Base-by-base conservation (phyloP, 768 basidiomycete genomes). In the Rickenella mellea region DNA sequence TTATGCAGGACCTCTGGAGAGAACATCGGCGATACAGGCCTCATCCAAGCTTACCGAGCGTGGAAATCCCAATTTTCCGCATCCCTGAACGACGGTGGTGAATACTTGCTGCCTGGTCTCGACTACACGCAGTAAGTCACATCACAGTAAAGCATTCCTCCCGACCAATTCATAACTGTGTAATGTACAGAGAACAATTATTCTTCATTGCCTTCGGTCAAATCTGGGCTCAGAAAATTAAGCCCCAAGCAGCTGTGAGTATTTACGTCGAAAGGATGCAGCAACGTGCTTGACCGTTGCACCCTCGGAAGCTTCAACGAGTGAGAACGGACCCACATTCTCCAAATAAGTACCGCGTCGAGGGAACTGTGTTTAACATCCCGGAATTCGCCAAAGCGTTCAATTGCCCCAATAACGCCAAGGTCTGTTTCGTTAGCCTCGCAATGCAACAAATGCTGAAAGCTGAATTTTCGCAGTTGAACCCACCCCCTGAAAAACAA, bases 141-240 rank as follows among this genome's bases (percentile, higher is more conserved):
- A 14, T 14, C 24, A 26, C 19, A 40, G 17, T n/a, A 5, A 9
- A 6, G 39, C 6, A 24, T 17, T 12, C 11, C 39, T 30, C 14
- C 39, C 9, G n/a, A 30, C n/a, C 22, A 8, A 22, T 14, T 39
- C 21, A 30, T 46, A 28, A n/a, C 44, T n/a, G 20, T 25, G 11
- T 20, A 3, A 12, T 39, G 25, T 26, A 21, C 53, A 86, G 84
- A 45, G 93, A 96, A 29, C 93, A 97, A 66, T 63, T 97, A 22
- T 97, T 97, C 67, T 97, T 96, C 69, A 77, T 97, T 42, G 76
- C 88, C 2, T 93, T 87, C 54, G 92, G 77, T 11, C 75, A 84
- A 21, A 78, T 84, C n/a, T 94, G 89, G 89, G 88, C 82, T 0
- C 72, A 77, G 54, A 79, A 78, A 51, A 84, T 82, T 61, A 88